Percentiles rank a stretch among this genome's conserved stretches.
phyloP scores from a whole-genome alignment of 2,329 filamentous ascomycete genomes.

The Xylaria sp. region DNA sequence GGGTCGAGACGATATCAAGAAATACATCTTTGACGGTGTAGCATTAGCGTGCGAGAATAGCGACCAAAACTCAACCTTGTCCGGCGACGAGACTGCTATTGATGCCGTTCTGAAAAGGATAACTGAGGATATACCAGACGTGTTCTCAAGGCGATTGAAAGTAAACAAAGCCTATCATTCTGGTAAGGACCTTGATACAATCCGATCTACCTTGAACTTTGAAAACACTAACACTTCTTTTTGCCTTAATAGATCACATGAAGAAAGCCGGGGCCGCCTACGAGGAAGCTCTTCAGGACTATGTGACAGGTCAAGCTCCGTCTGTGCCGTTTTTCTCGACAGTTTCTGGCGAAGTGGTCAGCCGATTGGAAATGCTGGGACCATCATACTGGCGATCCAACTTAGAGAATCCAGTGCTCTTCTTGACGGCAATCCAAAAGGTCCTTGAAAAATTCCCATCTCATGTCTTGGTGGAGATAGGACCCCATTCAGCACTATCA shows the following conservation, averaged over 20 bases:
- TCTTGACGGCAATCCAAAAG: conserved; percentile 25
- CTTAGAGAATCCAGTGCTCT: conserved; percentile 32
- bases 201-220: too few species aligned
- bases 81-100: conserved; percentile 34
- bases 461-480: conserved; percentile 32
- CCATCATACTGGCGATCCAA: conserved; percentile 35
- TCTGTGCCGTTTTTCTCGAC: conserved; percentile 35
- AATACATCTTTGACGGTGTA: conserved; percentile 37
- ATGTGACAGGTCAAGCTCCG: conserved; percentile 12
- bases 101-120: conserved; percentile 38
- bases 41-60: conserved; percentile 43
- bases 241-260: conserved; percentile 32
- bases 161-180: conserved; percentile 53
- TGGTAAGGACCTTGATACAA: not conserved
- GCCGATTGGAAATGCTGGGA: conserved; percentile 16
- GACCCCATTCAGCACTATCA: conserved; percentile 35
- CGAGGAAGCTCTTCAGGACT: conserved; percentile 10
- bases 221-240: conserved; percentile 1
- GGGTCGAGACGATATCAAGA: conserved; percentile 37
- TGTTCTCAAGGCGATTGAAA: conserved; percentile 42
- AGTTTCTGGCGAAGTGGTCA: conserved; percentile 19
- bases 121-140: conserved; percentile 38
- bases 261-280: conserved; percentile 29
- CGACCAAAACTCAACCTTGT: conserved; percentile 41
- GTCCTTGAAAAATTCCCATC: conserved; percentile 20